These are phyloP conservation scores for Stagonosporopsis vannaccii DNA, from an alignment of 2,329 filamentous ascomycete species.

Conservation along the genomic window DNA sequence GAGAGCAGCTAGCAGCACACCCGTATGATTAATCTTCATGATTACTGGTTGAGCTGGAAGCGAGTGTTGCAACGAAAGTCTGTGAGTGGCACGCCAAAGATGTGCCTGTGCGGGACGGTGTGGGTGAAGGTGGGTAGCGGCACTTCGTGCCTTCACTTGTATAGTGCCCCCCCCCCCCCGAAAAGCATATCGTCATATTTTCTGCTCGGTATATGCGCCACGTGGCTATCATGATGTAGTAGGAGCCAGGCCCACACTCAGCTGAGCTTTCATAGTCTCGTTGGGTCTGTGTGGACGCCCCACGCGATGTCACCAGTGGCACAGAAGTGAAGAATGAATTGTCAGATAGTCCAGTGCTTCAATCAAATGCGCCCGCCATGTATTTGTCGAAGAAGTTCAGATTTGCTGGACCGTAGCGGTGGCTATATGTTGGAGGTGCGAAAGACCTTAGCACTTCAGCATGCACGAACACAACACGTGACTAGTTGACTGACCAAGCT, in stretches of 20 bases:
- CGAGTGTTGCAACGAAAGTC: background rate
- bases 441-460: background rate
- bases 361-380: background rate
- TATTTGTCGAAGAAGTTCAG: slow-evolving; percentile 2
- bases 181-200: background rate
- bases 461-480: background rate
- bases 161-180: too few species aligned
- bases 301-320: too few species aligned
- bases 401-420: background rate
- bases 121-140: background rate
- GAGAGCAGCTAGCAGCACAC: background rate
- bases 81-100: background rate
- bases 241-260: too few species aligned
- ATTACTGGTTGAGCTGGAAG: background rate
- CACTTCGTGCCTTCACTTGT: background rate
- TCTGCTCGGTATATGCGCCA: background rate
- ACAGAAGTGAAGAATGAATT: background rate
- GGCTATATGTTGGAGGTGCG: background rate
- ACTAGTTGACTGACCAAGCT: slow-evolving; percentile 18
- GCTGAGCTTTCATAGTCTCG: too few species aligned
- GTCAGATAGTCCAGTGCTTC: background rate
- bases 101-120: too few species aligned
- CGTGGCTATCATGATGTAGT: background rate
- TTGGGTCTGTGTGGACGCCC: too few species aligned
- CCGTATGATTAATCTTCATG: background rate